Evolutionary conservation across 1,139 yeast genomes (phyloP).

Genomic region (Kodamaea anthophila): DNA sequence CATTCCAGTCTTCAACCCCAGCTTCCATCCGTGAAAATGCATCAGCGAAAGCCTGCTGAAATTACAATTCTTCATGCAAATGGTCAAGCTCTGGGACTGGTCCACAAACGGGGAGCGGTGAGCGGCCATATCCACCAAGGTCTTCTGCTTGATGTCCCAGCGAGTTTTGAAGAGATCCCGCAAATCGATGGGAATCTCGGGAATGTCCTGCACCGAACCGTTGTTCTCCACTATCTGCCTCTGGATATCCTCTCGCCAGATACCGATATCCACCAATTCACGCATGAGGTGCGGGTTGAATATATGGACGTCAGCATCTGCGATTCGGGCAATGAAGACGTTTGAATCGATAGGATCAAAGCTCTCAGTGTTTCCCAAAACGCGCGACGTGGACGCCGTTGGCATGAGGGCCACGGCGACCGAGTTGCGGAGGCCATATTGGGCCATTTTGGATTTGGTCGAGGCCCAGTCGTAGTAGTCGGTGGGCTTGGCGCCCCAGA

Average conservation of each 20-base stretch:
- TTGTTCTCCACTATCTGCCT: conserved; percentile 70
- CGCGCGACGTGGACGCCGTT: conserved; percentile 89
- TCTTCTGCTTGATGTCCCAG: conserved; percentile 92
- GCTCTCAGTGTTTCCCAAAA: conserved; percentile 83
- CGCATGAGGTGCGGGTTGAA: conserved; percentile 78
- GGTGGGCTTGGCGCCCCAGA: conserved; percentile 75
- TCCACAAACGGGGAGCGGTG: conserved; percentile 91
- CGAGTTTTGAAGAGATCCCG: conserved; percentile 86
- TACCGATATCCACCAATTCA: conserved; percentile 76
- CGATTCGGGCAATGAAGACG: conserved; percentile 78
- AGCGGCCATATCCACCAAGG: conserved; percentile 90
- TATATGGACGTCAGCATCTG: conserved; percentile 85
- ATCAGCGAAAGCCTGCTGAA: conserved; percentile 92
- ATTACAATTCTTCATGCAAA: conserved; percentile 80
- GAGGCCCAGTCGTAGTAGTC: conserved; percentile 70
- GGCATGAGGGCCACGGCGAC: conserved; percentile 91
- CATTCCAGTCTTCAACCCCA: conserved; percentile 97
- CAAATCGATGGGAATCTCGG: conserved; percentile 69
- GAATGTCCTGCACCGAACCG: conserved; percentile 81
- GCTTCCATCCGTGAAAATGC: conserved; percentile 97
- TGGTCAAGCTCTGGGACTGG: conserved; percentile 89
- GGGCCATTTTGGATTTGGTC: conserved; percentile 53
- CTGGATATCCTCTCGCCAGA: conserved; percentile 80
- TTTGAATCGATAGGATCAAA: conserved; percentile 90
- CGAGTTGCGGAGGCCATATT: conserved; percentile 74